Conservation (phyloP, 1,139 yeast species). For the Eremothecium cymbalariae region DNA sequence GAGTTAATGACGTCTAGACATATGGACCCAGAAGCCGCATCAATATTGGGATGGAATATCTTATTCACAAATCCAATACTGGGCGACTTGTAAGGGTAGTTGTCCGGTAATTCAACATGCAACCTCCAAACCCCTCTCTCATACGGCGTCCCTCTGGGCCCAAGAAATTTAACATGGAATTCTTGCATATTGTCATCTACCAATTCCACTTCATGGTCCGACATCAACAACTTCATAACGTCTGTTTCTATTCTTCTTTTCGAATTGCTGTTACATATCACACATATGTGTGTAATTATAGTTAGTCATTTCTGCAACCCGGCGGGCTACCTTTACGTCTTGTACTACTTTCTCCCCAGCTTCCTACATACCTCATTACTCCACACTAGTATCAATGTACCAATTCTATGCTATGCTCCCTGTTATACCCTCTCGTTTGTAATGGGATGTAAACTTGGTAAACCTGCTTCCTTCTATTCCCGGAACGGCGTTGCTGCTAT, state of each 20-base stretch:
- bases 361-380: no score
- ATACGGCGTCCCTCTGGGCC: slow-evolving; percentile 85
- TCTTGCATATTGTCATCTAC: slow-evolving; percentile 88
- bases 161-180: slow-evolving; percentile 75
- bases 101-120: slow-evolving; percentile 91
- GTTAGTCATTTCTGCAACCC: no score
- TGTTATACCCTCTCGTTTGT: no score
- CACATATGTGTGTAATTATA: no score
- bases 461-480: no score
- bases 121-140: slow-evolving; percentile 88
- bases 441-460: no score
- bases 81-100: slow-evolving; percentile 92
- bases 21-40: slow-evolving; percentile 83
- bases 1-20: slow-evolving; percentile 95
- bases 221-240: slow-evolving; percentile 91
- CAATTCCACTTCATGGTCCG: slow-evolving; percentile 82
- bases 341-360: no score
- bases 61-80: slow-evolving; percentile 89
- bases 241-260: slow-evolving; percentile 92
- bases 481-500: no score
- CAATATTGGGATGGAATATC: slow-evolving; percentile 91
- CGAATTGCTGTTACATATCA: slow-evolving; percentile 44
- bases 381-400: no score
- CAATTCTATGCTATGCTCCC: no score
- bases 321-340: no score